Percentiles rank a stretch among this genome's conserved stretches.
These are phyloP conservation scores for Septoria petroselini DNA, from an alignment of 2,329 filamentous ascomycete species.

Conservation along the genomic window DNA sequence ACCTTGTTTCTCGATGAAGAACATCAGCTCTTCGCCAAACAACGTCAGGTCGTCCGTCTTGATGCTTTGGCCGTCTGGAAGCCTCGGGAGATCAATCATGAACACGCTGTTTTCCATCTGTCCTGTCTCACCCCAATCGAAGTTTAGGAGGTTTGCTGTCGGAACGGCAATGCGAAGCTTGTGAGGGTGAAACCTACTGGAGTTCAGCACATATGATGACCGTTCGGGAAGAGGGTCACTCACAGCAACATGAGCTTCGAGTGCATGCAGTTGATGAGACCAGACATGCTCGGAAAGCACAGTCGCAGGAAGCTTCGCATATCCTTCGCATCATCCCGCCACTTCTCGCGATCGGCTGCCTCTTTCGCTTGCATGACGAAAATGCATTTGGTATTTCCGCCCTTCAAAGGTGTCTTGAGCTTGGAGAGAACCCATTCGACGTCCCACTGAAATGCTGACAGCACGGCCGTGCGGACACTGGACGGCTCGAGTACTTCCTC, in stretches of 20 bases:
- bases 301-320: slow-evolving; percentile 51
- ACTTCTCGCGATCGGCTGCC: slow-evolving; percentile 38
- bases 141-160: slow-evolving; percentile 78
- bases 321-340: slow-evolving; percentile 32
- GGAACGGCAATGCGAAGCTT: slow-evolving; percentile 80
- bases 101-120: slow-evolving; percentile 88
- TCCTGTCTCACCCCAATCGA: slow-evolving; percentile 86
- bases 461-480: slow-evolving; percentile 69
- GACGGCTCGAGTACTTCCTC: slow-evolving; percentile 78
- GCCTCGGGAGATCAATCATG: slow-evolving; percentile 80
- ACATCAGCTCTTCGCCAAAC: slow-evolving; percentile 68
- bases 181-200: slow-evolving; percentile 56
- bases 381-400: slow-evolving; percentile 50
- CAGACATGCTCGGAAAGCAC: slow-evolving; percentile 80
- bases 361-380: slow-evolving; percentile 60
- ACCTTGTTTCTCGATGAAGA: slow-evolving; percentile 66
- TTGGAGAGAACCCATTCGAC: slow-evolving; percentile 67
- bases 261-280: slow-evolving; percentile 74
- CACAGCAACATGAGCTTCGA: slow-evolving; percentile 84
- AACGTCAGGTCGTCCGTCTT: slow-evolving; percentile 41
- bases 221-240: too few species aligned
- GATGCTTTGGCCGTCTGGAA: slow-evolving; percentile 35
- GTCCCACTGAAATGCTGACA: slow-evolving; percentile 88
- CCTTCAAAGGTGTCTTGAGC: slow-evolving; percentile 59
- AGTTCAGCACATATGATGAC: neutral